Percentiles rank a stretch among this genome's conserved stretches.
phyloP scores from a whole-genome alignment of 1,284 basidiomycete species.

The Moesziomyces parantarcticus region DNA sequence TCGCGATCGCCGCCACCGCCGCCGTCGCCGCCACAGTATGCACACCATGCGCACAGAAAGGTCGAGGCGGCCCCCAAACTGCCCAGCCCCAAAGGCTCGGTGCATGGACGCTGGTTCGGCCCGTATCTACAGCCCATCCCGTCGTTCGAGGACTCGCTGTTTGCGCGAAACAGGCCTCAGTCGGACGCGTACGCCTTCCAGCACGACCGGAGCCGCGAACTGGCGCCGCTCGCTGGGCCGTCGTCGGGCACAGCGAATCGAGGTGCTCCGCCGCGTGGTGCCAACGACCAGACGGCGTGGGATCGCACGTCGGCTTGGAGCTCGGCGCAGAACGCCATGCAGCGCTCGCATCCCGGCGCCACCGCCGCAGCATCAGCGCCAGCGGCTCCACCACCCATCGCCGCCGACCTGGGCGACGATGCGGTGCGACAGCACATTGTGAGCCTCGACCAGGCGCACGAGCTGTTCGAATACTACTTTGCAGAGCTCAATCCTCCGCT shows the following conservation, averaged over 20 bases:
- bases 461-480: constrained; percentile 40
- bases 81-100: constrained; percentile 37
- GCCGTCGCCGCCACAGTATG: constrained; percentile 6
- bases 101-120: constrained; percentile 46
- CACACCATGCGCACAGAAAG: constrained; percentile 11
- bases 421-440: constrained; percentile 35
- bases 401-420: constrained; percentile 35
- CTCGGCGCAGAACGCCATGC: constrained; percentile 10
- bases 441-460: constrained; percentile 33
- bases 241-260: constrained; percentile 16
- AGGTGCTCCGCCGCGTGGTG: constrained; percentile 2
- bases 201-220: constrained; percentile 28
- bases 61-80: constrained; percentile 24
- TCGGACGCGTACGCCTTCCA: constrained; percentile 10
- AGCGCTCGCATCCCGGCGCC: constrained; percentile 13
- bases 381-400: constrained; percentile 3
- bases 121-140: constrained; percentile 42
- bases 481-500: constrained; percentile 53
- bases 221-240: constrained; percentile 22
- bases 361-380: constrained; percentile 1
- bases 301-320: constrained; percentile 31
- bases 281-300: constrained; percentile 19
- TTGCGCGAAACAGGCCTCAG: constrained; percentile 20
- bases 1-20: constrained; percentile 26
- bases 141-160: constrained; percentile 29